Conservation (phyloP, 768 basidiomycete genomes). For the Boletales sp. region DNA sequence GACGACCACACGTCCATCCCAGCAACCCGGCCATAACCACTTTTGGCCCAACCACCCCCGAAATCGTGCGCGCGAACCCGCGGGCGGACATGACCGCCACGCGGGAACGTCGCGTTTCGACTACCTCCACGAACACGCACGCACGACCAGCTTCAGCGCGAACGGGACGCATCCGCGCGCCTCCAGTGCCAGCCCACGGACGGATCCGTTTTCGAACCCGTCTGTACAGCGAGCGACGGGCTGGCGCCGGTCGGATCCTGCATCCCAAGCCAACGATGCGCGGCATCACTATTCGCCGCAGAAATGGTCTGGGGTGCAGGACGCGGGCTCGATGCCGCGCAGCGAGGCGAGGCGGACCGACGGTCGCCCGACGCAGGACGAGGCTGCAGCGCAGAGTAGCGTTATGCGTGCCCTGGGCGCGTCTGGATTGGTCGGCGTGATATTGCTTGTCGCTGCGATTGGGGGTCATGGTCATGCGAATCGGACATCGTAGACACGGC, state of each 20-base stretch:
- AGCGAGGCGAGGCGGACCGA: conserved; percentile 2
- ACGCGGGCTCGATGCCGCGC: neutral
- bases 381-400: conserved; percentile 23
- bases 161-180: too few relatives aligned
- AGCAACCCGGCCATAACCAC: conserved; percentile 23
- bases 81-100: conserved; percentile 5
- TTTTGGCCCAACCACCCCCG: conserved; percentile 25
- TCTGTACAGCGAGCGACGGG: conserved; percentile 29
- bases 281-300: neutral
- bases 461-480: conserved; percentile 8
- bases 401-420: conserved; percentile 25
- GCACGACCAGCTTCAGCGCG: neutral
- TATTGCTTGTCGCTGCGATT: conserved; percentile 23
- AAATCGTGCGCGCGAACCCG: conserved; percentile 16
- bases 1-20: conserved; percentile 24
- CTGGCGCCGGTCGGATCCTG: neutral
- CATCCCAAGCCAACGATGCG: neutral
- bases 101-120: conserved; percentile 7
- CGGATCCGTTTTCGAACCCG: conserved; percentile 23
- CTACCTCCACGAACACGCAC: conserved; percentile 7
- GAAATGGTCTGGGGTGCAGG: conserved; percentile 1
- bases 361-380: conserved; percentile 17
- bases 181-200: conserved; percentile 2
- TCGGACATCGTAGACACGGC: conserved; percentile 9
- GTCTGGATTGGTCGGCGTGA: conserved; percentile 25